These are phyloP conservation scores for Rhizophora apiculata DNA, from an alignment of 345 rosid genomes.

Conservation along the genomic window DNA sequence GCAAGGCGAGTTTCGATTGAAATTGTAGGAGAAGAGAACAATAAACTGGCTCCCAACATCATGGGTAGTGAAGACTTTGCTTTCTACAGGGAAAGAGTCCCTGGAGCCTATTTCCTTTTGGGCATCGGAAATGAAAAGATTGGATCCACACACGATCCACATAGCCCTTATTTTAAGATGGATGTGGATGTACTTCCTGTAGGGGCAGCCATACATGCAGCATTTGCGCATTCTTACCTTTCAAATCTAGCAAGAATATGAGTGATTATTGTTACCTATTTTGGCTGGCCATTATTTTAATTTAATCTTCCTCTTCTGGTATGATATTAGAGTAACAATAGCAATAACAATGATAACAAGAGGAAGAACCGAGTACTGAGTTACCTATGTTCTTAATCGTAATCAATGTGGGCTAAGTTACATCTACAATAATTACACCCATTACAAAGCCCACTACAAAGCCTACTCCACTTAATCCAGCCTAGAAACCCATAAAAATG, in stretches of 20 bases:
- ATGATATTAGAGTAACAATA: too few species aligned
- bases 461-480: too few species aligned
- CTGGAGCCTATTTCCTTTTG: constrained; percentile 43
- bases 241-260: constrained; percentile 5
- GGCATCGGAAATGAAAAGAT: constrained; percentile 41
- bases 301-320: too few species aligned
- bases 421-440: too few species aligned
- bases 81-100: constrained; percentile 42
- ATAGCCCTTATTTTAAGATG: constrained; percentile 48
- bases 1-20: constrained; percentile 26
- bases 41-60: constrained; percentile 28
- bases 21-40: constrained; percentile 47
- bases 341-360: too few species aligned
- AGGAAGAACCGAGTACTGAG: too few species aligned
- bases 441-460: too few species aligned
- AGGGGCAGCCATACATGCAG: constrained; percentile 53
- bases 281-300: too few species aligned
- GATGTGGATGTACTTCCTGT: constrained; percentile 55
- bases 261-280: neutral
- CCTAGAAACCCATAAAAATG: too few species aligned
- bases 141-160: constrained; percentile 39
- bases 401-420: too few species aligned
- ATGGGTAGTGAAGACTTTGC: constrained; percentile 75
- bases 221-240: constrained; percentile 48
- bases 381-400: too few species aligned